Percentiles rank a stretch among this genome's conserved stretches.
Conservation (phyloP, 2,329 filamentous ascomycete genomes). For the Fusarium pseudocircinatum region DNA sequence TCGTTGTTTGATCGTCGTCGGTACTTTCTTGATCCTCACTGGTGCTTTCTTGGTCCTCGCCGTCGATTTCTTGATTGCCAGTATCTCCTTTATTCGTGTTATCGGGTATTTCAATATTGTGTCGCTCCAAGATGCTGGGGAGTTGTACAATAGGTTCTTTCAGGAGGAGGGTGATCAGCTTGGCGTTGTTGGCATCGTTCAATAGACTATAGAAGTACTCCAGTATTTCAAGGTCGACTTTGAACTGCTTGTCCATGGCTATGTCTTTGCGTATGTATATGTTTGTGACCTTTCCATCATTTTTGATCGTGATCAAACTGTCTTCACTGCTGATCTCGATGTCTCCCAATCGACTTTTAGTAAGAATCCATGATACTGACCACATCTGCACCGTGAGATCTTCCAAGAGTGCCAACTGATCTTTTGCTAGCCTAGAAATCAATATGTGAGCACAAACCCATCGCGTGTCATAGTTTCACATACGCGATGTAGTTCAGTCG, state of each 20-base stretch:
- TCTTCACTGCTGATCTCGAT: not conserved
- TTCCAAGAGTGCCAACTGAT: not conserved
- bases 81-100: not conserved
- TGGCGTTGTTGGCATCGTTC: not conserved
- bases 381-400: not conserved
- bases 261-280: not conserved
- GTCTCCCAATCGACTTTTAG: not conserved
- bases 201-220: not conserved
- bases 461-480: not conserved
- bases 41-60: not conserved
- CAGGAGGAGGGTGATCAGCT: not conserved
- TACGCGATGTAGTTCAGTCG: not conserved
- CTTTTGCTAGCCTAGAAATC: not conserved
- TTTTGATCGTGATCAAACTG: not conserved
- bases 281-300: not conserved
- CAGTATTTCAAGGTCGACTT: not conserved
- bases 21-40: not conserved
- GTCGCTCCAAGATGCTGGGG: rapidly evolving
- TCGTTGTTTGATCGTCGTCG: not conserved
- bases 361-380: not conserved
- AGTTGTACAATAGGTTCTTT: not conserved
- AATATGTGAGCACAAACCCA: not conserved
- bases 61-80: not conserved
- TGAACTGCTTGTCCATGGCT: not conserved
- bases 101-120: not conserved